Base-by-base conservation (phyloP, 768 basidiomycete genomes). In the Leucosporidium yakuticum region DNA sequence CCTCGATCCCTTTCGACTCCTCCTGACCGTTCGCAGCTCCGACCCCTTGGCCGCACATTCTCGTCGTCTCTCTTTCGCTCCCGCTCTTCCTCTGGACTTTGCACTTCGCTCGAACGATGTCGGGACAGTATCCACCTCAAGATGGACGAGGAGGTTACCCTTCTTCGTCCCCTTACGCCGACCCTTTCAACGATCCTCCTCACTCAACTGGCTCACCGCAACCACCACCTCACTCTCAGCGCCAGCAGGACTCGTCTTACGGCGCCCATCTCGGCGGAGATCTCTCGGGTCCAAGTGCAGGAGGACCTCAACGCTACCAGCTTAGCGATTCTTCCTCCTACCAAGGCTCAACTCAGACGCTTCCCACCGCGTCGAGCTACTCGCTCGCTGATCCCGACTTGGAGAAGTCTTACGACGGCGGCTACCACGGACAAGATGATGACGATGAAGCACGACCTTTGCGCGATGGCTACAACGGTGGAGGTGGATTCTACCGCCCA, bases 351-450 rank as follows among this genome's bases (percentile, higher is more conserved):
- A 64, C 58, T 59, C 60, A 61, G 55, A 63, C 67, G 1, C 51
- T 65, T 50, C 64, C 71, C 25, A 68, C 64, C 58, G 48, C 64
- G 47, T 71, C 68, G 64, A 68, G 64, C 64, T 53, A 68, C 31
- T 29, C 60, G 3, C 14, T 44, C 34, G 66, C 19, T 20, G 63
- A 62, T n/a, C n/a, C n/a, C n/a, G n/a, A n/a, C n/a, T n/a, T n/a
- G 11, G 53, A 59, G 50, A 59, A 64, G 60, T 25, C 14, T 36
- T 50, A 58, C 60, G 69, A 66, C 55, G 70, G 60, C 31, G 66
- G 64, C 11, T 57, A 48, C 60, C 5, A 39, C 48, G 68, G 60
- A 1, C 9, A 25, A 9, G 51, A n/a, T 51, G 65, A 55, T 12
- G 62, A 70, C 4, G 57, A 56, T 17, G 70, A 71, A 53, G 53